These are phyloP conservation scores for Colletotrichum spaethianum DNA, from an alignment of 2,329 filamentous ascomycete species.

Conservation along the genomic window DNA sequence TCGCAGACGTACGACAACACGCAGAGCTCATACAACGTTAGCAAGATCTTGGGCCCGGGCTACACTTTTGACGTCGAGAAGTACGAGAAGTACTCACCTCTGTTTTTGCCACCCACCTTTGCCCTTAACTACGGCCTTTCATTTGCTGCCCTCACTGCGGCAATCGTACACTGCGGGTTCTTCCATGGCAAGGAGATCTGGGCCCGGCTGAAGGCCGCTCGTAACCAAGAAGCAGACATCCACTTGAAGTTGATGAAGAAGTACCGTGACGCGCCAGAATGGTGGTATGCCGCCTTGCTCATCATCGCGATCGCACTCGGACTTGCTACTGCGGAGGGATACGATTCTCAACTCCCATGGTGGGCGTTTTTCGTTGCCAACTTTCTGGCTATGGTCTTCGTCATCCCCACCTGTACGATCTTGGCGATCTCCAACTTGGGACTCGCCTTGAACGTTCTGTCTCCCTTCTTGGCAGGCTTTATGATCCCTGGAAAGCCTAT, in stretches of 20 bases:
- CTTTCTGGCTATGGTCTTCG: constrained; percentile 46
- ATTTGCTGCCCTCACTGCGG: constrained; percentile 69
- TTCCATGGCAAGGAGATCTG: constrained; percentile 67
- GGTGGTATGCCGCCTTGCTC: constrained; percentile 71
- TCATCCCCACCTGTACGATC: constrained; percentile 62
- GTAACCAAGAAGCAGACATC: constrained; percentile 66
- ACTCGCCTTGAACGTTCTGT: constrained; percentile 61
- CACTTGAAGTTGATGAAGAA: constrained; percentile 70
- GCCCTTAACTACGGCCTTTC: constrained; percentile 50
- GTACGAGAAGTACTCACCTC: constrained; percentile 61
- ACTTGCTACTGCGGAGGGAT: constrained; percentile 64
- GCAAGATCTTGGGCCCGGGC: constrained; percentile 65
- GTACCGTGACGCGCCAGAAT: constrained; percentile 71
- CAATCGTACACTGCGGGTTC: constrained; percentile 65
- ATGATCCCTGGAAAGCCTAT: constrained; percentile 58
- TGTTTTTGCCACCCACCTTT: constrained; percentile 65
- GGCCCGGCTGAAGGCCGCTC: constrained; percentile 50
- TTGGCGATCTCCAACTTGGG: constrained; percentile 34
- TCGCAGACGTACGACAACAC: constrained; percentile 71
- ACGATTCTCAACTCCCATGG: constrained; percentile 68
- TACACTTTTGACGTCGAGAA: constrained; percentile 70
- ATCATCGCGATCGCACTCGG: constrained; percentile 64
- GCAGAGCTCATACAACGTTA: constrained; percentile 64
- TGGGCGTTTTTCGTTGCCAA: constrained; percentile 50
- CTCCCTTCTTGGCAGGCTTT: constrained; percentile 65